Evolutionary conservation across 2,329 filamentous ascomycete genomes (phyloP).

Genomic region (Aureobasidium sp.): DNA sequence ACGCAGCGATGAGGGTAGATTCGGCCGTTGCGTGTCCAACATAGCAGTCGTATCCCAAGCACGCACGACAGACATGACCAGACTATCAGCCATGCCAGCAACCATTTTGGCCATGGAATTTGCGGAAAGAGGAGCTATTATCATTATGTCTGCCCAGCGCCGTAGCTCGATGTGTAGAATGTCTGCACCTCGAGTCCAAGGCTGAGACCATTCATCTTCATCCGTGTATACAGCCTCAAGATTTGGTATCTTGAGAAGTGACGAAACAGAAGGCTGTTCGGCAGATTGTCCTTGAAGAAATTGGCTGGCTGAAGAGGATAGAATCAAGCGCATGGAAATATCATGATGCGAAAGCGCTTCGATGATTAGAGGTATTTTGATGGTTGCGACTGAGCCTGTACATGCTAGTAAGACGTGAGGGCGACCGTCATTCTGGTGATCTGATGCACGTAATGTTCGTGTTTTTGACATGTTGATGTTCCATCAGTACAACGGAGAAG

Average conservation of each 20-base stretch:
- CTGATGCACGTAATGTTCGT: conserved; percentile 26
- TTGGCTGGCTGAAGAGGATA: conserved; percentile 64
- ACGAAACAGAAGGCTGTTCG: conserved; percentile 66
- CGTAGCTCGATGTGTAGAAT: conserved; percentile 90
- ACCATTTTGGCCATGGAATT: conserved; percentile 82
- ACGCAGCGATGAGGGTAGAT: conserved; percentile 19
- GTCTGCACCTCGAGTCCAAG: conserved; percentile 69
- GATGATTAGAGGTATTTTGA: conserved; percentile 57
- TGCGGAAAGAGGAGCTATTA: conserved; percentile 74
- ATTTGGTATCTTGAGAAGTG: conserved; percentile 55
- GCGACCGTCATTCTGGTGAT: conserved; percentile 44
- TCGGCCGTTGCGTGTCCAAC: conserved; percentile 40
- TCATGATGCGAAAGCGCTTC: conserved; percentile 47
- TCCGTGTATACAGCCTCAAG: conserved; percentile 79
- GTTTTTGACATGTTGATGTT: conserved; percentile 6
- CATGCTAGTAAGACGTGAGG: conserved; percentile 59
- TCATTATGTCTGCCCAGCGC: conserved; percentile 71
- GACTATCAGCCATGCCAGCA: conserved; percentile 67
- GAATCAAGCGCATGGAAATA: conserved; percentile 76
- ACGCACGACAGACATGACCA: conserved; percentile 66
- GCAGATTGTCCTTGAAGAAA: conserved; percentile 70
- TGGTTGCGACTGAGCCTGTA: conserved; percentile 75
- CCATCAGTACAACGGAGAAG: not conserved
- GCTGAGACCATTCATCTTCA: conserved; percentile 73
- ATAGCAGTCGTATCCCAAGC: conserved; percentile 78